Percentiles rank a stretch among this genome's conserved stretches.
Conservation (phyloP, 148 eudicot species). For the Chenopodium quinoa region DNA sequence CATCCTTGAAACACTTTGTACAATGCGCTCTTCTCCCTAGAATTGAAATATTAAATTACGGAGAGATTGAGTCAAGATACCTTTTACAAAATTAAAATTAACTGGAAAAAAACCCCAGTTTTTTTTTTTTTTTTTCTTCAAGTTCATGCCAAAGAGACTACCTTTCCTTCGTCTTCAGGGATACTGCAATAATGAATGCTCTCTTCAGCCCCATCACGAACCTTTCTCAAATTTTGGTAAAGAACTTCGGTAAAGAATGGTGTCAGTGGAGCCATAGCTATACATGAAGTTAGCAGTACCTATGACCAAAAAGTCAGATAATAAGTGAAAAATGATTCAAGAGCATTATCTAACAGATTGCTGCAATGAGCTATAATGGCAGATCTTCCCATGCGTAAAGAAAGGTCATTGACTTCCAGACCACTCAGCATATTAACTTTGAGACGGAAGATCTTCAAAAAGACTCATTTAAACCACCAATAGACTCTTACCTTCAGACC, state of each 20-base stretch:
- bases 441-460: not conserved
- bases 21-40: conserved; percentile 87
- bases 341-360: not conserved
- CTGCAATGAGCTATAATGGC: not conserved
- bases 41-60: not conserved
- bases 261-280: conserved; percentile 95
- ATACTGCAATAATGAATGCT: conserved; percentile 89
- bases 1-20: conserved; percentile 95
- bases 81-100: not conserved
- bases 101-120: not conserved
- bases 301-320: conserved; percentile 20
- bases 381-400: not conserved
- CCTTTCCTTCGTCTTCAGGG: conserved; percentile 86
- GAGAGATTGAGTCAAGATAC: not conserved
- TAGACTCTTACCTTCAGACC: not conserved
- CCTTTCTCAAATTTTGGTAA: conserved; percentile 83
- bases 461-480: not conserved
- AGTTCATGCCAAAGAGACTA: conserved; percentile 19
- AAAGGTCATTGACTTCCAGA: not conserved
- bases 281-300: conserved; percentile 88
- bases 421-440: not conserved
- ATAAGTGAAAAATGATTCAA: conserved; percentile 5
- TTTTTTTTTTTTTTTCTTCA: not conserved
- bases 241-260: conserved; percentile 95
- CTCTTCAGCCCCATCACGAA: conserved; percentile 60